Conservation (phyloP, 2,329 filamentous ascomycete species). For the Phaeoacremonium minimum region DNA sequence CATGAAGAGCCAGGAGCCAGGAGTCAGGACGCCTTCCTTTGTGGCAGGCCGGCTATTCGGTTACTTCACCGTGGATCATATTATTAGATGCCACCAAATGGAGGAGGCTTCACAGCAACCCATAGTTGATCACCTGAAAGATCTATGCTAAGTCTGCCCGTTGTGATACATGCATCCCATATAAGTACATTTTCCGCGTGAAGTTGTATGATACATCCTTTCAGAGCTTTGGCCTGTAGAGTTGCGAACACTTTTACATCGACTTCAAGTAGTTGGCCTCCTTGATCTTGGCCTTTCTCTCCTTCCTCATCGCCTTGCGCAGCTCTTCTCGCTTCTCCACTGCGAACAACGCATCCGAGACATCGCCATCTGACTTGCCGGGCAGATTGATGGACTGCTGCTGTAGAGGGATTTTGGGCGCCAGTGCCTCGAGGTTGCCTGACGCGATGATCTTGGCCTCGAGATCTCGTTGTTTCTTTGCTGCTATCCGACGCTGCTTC, state of each 20-base stretch:
- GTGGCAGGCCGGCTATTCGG: too few relatives aligned
- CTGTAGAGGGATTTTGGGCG: conserved; percentile 68
- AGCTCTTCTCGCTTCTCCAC: conserved; percentile 55
- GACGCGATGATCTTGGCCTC: conserved; percentile 59
- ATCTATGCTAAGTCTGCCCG: too few relatives aligned
- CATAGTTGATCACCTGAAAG: background rate
- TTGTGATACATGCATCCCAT: too few relatives aligned
- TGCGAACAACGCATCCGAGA: conserved; percentile 42
- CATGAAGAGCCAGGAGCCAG: too few relatives aligned
- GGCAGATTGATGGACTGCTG: conserved; percentile 76
- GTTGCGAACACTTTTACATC: conserved; percentile 56
- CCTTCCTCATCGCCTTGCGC: conserved; percentile 67
- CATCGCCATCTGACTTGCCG: conserved; percentile 34
- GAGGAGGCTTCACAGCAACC: conserved; percentile 28
- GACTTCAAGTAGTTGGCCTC: conserved; percentile 81
- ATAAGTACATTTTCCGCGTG: too few relatives aligned
- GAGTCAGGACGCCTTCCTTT: too few relatives aligned
- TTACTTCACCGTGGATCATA: too few relatives aligned
- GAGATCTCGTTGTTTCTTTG: conserved; percentile 53
- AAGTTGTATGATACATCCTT: too few relatives aligned
- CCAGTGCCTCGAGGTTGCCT: conserved; percentile 61
- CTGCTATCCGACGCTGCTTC: conserved; percentile 70
- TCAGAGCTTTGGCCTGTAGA: too few relatives aligned
- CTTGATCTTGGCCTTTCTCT: conserved; percentile 74
- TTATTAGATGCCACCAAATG: too few relatives aligned